Conservation (phyloP, 2,329 filamentous ascomycete species). For the Onygena corvina region DNA sequence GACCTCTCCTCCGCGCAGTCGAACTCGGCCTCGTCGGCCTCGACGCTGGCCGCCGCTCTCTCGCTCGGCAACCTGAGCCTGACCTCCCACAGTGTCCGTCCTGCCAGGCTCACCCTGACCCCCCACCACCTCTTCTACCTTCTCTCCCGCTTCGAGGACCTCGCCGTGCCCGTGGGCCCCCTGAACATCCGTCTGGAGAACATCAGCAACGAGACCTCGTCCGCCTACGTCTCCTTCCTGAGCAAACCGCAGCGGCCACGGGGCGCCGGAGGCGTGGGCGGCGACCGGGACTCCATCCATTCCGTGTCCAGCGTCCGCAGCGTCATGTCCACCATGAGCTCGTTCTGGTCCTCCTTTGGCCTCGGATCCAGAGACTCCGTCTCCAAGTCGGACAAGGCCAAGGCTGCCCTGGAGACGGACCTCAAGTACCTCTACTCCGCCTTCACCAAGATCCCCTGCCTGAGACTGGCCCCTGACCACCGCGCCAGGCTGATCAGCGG, state of each 20-base stretch:
- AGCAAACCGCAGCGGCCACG: conserved; percentile 70
- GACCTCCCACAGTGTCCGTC: conserved; percentile 72
- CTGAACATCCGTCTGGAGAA: conserved; percentile 96
- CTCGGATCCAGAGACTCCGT: conserved; percentile 66
- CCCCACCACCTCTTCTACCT: conserved; percentile 96
- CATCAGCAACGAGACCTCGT: conserved; percentile 73
- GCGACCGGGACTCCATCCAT: conserved; percentile 80
- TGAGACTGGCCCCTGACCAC: conserved; percentile 84
- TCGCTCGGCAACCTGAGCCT: conserved; percentile 79
- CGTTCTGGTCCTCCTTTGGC: conserved; percentile 79
- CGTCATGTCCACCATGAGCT: conserved; percentile 93
- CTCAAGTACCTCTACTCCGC: conserved; percentile 94
- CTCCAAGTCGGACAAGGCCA: conserved; percentile 79
- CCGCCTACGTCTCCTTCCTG: conserved; percentile 89
- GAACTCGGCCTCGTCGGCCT: conserved; percentile 53
- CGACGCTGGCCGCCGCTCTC: conserved; percentile 66
- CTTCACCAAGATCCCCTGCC: conserved; percentile 93
- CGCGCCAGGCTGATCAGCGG: conserved; percentile 79
- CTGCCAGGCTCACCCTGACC: conserved; percentile 81
- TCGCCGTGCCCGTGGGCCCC: conserved; percentile 78
- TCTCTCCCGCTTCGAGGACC: conserved; percentile 85
- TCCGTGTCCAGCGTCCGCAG: conserved; percentile 94
- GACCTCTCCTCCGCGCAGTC: conserved; percentile 47
- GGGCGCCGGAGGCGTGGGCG: conserved; percentile 34
- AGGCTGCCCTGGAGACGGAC: conserved; percentile 71